phyloP scores from a whole-genome alignment of 352 stramenopile species.

The Pelagophyceae sp. region DNA sequence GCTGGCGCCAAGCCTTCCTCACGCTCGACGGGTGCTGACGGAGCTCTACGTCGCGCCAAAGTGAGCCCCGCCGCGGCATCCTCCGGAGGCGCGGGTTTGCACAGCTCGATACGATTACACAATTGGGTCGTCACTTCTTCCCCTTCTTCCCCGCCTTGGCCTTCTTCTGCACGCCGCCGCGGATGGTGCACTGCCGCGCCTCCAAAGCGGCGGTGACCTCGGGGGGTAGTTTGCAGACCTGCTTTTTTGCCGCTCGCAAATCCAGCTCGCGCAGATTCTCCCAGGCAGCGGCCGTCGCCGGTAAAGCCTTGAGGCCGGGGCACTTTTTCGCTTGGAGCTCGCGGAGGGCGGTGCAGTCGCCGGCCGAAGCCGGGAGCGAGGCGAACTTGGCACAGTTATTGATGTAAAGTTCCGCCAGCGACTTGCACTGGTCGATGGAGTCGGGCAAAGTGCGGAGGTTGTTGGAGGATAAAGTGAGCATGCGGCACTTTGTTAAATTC shows the following conservation, averaged over 20 bases:
- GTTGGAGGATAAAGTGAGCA: constrained; percentile 9
- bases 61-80: too few species aligned
- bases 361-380: not conserved
- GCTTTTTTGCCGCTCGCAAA: constrained; percentile 21
- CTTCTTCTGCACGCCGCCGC: constrained; percentile 24
- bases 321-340: constrained; percentile 23
- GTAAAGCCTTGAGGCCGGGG: constrained; percentile 22
- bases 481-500: not conserved
- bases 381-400: constrained; percentile 24
- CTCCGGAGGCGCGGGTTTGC: too few species aligned
- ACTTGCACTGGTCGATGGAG: constrained; percentile 1
- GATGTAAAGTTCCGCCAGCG: constrained; percentile 21
- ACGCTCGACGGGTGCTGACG: too few species aligned
- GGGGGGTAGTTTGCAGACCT: constrained; percentile 24
- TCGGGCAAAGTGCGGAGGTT: constrained; percentile 21
- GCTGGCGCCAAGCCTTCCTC: too few species aligned
- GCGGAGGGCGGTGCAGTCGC: constrained; percentile 4
- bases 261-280: constrained; percentile 14
- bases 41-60: too few species aligned
- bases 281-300: constrained; percentile 10
- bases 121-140: too few species aligned
- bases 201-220: constrained; percentile 8
- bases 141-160: constrained; percentile 22
- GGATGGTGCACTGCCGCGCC: constrained; percentile 19
- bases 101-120: too few species aligned